phyloP scores from a whole-genome alignment of 257 asterid genomes.

The Plantago elongata region DNA sequence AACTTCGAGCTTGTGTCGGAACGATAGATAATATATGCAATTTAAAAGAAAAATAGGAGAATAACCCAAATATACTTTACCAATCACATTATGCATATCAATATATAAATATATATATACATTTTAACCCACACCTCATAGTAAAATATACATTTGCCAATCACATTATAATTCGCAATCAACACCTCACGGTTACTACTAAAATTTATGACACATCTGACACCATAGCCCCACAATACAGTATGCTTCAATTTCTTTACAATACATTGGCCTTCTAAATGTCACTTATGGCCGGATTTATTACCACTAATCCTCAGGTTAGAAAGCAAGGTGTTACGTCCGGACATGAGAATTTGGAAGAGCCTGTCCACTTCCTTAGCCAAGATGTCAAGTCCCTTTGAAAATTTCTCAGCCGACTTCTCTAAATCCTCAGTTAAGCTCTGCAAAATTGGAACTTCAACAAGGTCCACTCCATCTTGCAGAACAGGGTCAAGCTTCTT shows the following conservation, averaged over 20 bases:
- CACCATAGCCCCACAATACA: not conserved
- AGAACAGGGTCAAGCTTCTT: conserved; percentile 52
- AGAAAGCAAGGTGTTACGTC: conserved; percentile 70
- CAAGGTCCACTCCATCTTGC: conserved; percentile 41
- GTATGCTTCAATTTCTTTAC: not conserved
- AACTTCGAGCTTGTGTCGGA: too few species aligned
- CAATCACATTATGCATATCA: not conserved
- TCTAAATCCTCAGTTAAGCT: conserved; percentile 37
- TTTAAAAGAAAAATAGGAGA: not conserved
- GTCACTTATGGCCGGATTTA: conserved; percentile 15
- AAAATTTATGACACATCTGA: not conserved
- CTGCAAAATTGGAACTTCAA: conserved; percentile 33
- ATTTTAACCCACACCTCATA: not conserved
- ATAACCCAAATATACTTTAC: not conserved
- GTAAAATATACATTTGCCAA: not conserved
- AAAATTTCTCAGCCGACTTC: conserved; percentile 35
- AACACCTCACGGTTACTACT: conserved; percentile 2
- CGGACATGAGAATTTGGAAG: conserved; percentile 63
- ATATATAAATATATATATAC: not conserved
- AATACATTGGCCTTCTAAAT: not conserved
- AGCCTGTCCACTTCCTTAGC: conserved; percentile 68
- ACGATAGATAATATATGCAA: not conserved
- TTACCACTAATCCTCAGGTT: conserved; percentile 62
- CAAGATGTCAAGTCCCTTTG: conserved; percentile 58
- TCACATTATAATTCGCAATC: conserved; percentile 2